Evolutionary conservation across 768 basidiomycete species (phyloP), one percentile per base, ranked within the genome.

Genomic region (Russula griseocarnosa): DNA sequence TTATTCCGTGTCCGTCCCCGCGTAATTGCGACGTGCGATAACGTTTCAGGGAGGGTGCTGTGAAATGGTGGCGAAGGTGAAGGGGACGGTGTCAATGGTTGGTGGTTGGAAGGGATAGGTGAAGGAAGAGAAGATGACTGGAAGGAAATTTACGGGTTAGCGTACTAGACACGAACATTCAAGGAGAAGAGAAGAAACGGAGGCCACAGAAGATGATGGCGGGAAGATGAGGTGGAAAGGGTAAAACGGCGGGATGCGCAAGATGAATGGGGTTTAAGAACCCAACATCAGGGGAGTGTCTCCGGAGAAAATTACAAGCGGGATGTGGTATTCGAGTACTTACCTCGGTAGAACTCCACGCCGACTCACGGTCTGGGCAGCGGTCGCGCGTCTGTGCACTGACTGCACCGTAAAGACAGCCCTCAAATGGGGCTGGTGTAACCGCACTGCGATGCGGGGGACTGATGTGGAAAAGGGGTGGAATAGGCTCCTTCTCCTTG

Each of bases 381-480:
- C 34, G 40, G 26, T 55, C 62, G 26, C 49, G 51, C n/a, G 69
- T 65, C 57, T 69, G 69, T 30, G 66, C 65, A 61, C 70, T 70
- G 65, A 73, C 71, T 5, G 53, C 8, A 16, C 67, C 70, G 62
- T 73, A 71, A n/a, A 86, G 70, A 52, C 83, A 83, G 1, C 79
- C 72, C 73, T 86, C 85, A 20, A 85, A 73, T 13, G 82, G 76
- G 54, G 76, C 79, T 9, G 81, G 77, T 28, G 85, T 75, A 26
- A 82, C 84, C 50, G 81, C 81, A 68, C 81, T 82, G 58, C 58
- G 47, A 22, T 82, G 84, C 0, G 82, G 83, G 18, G 79, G 79
- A 16, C 47, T 38, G 47, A 24, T 30, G 10, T 58, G 55, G 26
- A 30, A 49, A 16, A 55, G 34, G 50, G 59, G 46, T 22, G 38